phyloP scores from a whole-genome alignment of 164 flowering plant genomes.

The Aristolochia fimbriata region DNA sequence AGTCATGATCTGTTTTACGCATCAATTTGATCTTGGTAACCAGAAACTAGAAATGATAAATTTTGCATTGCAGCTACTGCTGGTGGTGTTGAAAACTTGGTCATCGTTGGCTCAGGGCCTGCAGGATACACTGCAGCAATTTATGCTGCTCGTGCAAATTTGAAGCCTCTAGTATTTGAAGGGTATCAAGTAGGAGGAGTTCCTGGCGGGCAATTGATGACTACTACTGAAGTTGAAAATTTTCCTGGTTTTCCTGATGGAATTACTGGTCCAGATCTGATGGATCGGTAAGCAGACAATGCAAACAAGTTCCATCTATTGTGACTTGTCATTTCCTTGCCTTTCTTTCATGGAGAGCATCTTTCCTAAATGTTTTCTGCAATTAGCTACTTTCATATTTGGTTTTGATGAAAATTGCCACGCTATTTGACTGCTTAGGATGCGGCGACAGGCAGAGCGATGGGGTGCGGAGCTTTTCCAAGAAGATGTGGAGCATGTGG shows the following conservation, averaged over 20 bases:
- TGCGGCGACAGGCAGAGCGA: conserved; percentile 84
- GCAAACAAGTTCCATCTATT: background rate
- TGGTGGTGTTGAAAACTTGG: conserved; percentile 61
- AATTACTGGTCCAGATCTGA: conserved; percentile 93
- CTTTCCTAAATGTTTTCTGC: no score
- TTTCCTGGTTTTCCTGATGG: conserved; percentile 99
- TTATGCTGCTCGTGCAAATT: conserved; percentile 94
- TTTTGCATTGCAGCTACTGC: conserved; percentile 13
- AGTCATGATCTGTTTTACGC: no score
- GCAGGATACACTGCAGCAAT: conserved; percentile 97
- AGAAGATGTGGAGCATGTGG: conserved; percentile 88
- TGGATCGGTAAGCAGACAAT: conserved; percentile 56
- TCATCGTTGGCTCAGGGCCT: conserved; percentile 93
- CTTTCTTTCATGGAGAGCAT: background rate
- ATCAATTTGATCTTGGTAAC: background rate
- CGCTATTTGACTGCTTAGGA: conserved; percentile 27
- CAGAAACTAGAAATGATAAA: background rate
- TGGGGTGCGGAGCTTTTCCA: conserved; percentile 94
- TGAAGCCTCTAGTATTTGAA: conserved; percentile 93
- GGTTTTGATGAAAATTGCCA: background rate
- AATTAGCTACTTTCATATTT: background rate
- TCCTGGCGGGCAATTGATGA: conserved; percentile 96
- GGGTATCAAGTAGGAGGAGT: conserved; percentile 93
- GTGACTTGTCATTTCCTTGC: background rate
- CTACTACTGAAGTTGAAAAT: conserved; percentile 97